These are phyloP conservation scores for Geotrichum bryndzae DNA, from an alignment of 1,139 yeast genomes.

Conservation along the genomic window DNA sequence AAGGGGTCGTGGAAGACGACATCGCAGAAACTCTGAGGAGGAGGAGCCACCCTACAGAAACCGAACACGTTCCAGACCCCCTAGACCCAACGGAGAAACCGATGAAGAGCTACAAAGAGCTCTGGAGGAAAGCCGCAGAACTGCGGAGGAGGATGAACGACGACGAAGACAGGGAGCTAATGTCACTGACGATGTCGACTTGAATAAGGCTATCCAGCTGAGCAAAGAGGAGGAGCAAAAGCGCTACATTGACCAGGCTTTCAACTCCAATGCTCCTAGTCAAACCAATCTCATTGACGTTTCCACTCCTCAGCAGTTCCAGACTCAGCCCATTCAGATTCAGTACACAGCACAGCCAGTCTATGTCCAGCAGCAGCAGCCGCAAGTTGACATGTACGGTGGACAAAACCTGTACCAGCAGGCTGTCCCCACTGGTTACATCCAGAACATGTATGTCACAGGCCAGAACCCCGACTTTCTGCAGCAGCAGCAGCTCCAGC, in stretches of 20 bases:
- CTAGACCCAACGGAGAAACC: conserved; percentile 41
- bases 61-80: conserved; percentile 11
- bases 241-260: conserved; percentile 21
- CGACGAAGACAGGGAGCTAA: conserved; percentile 43
- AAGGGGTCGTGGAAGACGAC: conserved; percentile 17
- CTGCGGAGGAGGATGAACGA: conserved; percentile 82
- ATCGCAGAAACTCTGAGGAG: conserved; percentile 3
- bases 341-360: conserved; percentile 6
- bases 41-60: conserved; percentile 20
- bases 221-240: conserved; percentile 71
- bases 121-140: conserved; percentile 68
- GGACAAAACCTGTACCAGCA: neutral
- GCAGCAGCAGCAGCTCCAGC: conserved; percentile 30
- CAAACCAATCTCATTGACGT: conserved; percentile 30
- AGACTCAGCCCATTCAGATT: conserved; percentile 21
- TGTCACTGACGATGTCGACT: conserved; percentile 43
- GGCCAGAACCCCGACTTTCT: conserved; percentile 20
- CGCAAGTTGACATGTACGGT: neutral
- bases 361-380: neutral
- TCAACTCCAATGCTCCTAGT: neutral
- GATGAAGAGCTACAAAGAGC: conserved; percentile 85
- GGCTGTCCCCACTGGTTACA: conserved; percentile 3
- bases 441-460: conserved; percentile 37
- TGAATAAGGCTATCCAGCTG: conserved; percentile 74
- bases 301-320: conserved; percentile 21